These are phyloP conservation scores for Kwoniella bestiolae DNA, from an alignment of 768 basidiomycete species.

Conservation along the genomic window DNA sequence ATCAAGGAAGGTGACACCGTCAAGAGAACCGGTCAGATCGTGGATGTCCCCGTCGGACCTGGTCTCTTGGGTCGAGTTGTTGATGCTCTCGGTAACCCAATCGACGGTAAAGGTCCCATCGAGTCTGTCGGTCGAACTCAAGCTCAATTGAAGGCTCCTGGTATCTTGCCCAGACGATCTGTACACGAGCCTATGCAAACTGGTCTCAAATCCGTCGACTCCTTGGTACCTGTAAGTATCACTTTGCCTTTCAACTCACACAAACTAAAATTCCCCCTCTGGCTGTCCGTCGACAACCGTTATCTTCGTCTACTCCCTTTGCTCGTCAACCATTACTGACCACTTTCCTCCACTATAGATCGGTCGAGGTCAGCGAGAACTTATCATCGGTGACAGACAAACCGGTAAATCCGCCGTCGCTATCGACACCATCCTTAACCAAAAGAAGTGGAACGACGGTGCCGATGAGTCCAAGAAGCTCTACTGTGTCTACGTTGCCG, in stretches of 20 bases:
- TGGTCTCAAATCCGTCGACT: slow-evolving; percentile 99
- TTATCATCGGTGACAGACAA: slow-evolving; percentile 99
- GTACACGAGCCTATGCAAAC: slow-evolving; percentile 99
- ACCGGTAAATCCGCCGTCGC: slow-evolving; percentile 96
- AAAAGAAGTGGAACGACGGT: slow-evolving; percentile 99
- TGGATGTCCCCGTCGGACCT: slow-evolving; percentile 98
- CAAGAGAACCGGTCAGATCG: slow-evolving; percentile 99
- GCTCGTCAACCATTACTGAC: not conserved
- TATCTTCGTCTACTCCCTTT: too few species aligned
- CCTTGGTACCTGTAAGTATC: slow-evolving; percentile 80
- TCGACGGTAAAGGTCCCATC: slow-evolving; percentile 99
- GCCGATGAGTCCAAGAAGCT: slow-evolving; percentile 96
- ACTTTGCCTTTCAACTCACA: not conserved
- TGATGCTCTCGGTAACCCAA: slow-evolving; percentile 99
- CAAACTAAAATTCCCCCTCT: not conserved
- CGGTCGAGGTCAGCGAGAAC: slow-evolving; percentile 99
- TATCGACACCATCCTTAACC: slow-evolving; percentile 99
- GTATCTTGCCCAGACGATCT: slow-evolving; percentile 98
- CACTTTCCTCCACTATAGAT: slow-evolving; percentile 60
- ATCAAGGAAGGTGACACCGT: slow-evolving; percentile 99
- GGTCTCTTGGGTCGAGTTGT: slow-evolving; percentile 98
- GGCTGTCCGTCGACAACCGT: too few species aligned
- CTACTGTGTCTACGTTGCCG: slow-evolving; percentile 99
- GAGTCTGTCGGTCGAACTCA: slow-evolving; percentile 90
- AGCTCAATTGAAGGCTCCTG: slow-evolving; percentile 97